A percentile compares a stretch with the other conserved stretches of the same genome.
phyloP scores from a whole-genome alignment of 2,329 filamentous ascomycete species.

The Botryosphaeria dothidea region DNA sequence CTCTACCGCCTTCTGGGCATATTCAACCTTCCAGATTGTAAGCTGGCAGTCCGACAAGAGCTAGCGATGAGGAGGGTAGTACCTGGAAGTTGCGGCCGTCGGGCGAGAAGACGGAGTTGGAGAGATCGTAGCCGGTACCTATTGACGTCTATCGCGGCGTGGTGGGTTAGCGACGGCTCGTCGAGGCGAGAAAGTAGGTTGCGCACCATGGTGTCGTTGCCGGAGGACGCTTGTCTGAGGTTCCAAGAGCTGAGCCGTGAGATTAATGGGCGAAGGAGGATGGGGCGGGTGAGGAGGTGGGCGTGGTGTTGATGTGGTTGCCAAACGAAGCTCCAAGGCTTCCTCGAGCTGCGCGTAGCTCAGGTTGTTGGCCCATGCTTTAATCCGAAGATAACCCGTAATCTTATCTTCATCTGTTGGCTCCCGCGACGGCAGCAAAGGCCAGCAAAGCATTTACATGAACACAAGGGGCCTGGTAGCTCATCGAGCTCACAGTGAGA shows the following conservation, averaged over 20 bases:
- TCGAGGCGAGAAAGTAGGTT: not conserved
- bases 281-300: constrained; percentile 9
- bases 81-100: constrained; percentile 99
- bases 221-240: not conserved
- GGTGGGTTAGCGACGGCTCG: not conserved
- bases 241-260: not conserved
- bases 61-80: constrained; percentile 19
- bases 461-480: too few species aligned
- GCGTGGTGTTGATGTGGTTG: constrained; percentile 16
- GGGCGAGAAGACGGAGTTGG: constrained; percentile 99
- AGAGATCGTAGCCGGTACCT: constrained; percentile 98
- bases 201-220: constrained; percentile 8
- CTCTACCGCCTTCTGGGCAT: constrained; percentile 97
- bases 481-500: too few species aligned
- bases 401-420: constrained; percentile 10
- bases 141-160: constrained; percentile 77
- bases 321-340: constrained; percentile 19
- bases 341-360: constrained; percentile 17
- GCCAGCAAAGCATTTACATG: not conserved
- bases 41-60: not conserved
- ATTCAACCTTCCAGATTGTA: constrained; percentile 67
- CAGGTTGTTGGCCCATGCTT: not conserved
- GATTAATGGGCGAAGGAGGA: constrained; percentile 10
- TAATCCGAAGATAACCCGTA: not conserved
- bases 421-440: not conserved